Evolutionary conservation across 495 filamentous ascomycete genomes (phyloP).

Genomic region (Xylaria nigripes): DNA sequence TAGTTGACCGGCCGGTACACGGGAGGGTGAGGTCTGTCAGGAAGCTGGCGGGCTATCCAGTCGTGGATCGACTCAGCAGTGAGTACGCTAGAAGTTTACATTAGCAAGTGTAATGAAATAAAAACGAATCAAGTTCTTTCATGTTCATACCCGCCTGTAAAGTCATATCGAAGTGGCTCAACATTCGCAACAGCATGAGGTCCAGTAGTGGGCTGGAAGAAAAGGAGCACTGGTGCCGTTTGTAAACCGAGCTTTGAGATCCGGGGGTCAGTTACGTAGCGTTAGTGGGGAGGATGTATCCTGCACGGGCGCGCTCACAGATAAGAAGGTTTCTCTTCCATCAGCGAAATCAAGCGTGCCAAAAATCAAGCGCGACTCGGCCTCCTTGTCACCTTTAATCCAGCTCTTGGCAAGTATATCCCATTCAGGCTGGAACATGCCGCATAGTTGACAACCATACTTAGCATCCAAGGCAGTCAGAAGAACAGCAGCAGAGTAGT

Average conservation of each 20-base stretch:
- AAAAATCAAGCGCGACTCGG: conserved; percentile 66
- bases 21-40: conserved; percentile 61
- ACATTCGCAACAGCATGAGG: conserved; percentile 63
- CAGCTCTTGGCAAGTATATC: conserved; percentile 82
- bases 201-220: conserved; percentile 86
- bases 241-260: conserved; percentile 71
- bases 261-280: conserved; percentile 3
- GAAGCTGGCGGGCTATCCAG: conserved; percentile 73
- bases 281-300: conserved; percentile 18
- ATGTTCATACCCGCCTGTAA: conserved; percentile 62
- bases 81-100: conserved; percentile 48
- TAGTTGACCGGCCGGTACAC: conserved; percentile 85
- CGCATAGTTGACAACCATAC: conserved; percentile 80
- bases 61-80: conserved; percentile 67
- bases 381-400: conserved; percentile 68
- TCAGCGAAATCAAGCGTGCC: conserved; percentile 83
- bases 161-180: conserved; percentile 77
- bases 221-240: conserved; percentile 81
- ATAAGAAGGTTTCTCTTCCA: conserved; percentile 80
- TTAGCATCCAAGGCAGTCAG: conserved; percentile 80
- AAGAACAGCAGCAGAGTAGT: conserved; percentile 76
- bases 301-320: conserved; percentile 40
- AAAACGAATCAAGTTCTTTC: background rate
- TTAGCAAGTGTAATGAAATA: background rate
- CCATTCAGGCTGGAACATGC: conserved; percentile 91